Evolutionary conservation across 176 grass and related monocot genomes (phyloP).

Genomic region (Eleusine coracana): DNA sequence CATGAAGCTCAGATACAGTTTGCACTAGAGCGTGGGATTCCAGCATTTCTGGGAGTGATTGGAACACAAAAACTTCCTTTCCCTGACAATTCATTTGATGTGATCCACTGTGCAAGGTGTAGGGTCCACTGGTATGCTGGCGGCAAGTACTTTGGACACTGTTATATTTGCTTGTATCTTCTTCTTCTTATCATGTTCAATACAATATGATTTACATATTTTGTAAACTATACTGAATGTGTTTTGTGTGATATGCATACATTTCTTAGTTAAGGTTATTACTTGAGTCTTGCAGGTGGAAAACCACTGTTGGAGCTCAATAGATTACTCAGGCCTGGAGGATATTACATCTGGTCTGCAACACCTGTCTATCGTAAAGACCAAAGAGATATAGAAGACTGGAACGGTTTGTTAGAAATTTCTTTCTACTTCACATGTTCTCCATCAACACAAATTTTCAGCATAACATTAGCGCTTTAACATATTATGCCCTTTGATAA

Average conservation of each 20-base stretch:
- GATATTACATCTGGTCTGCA: slow-evolving; percentile 91
- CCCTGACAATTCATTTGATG: slow-evolving; percentile 86
- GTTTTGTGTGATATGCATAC: slow-evolving; percentile 19
- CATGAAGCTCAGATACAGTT: slow-evolving; percentile 98
- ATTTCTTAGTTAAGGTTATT: slow-evolving; percentile 9
- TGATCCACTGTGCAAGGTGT: slow-evolving; percentile 89
- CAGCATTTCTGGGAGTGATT: slow-evolving; percentile 82
- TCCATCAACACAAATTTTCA: slow-evolving; percentile 8
- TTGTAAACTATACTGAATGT: slow-evolving; percentile 1
- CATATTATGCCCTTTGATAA: slow-evolving; percentile 24
- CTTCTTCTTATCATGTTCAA: slow-evolving; percentile 1
- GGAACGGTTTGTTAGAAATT: slow-evolving; percentile 62
- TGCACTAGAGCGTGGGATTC: slow-evolving; percentile 87
- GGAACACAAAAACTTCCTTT: slow-evolving; percentile 91
- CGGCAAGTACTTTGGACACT: slow-evolving; percentile 61
- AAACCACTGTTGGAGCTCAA: slow-evolving; percentile 87
- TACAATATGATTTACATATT: not conserved
- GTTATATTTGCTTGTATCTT: slow-evolving; percentile 34
- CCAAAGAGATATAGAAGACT: slow-evolving; percentile 66
- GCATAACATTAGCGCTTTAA: slow-evolving; percentile 1
- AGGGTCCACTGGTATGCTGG: slow-evolving; percentile 94
- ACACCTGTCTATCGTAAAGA: slow-evolving; percentile 86
- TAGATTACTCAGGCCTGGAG: slow-evolving; percentile 92
- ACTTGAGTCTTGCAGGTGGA: slow-evolving; percentile 59
- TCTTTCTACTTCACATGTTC: slow-evolving; percentile 20